These are phyloP conservation scores for Protomyces lactucae-debilis DNA, from an alignment of 1,139 yeast genomes.

Conservation along the genomic window DNA sequence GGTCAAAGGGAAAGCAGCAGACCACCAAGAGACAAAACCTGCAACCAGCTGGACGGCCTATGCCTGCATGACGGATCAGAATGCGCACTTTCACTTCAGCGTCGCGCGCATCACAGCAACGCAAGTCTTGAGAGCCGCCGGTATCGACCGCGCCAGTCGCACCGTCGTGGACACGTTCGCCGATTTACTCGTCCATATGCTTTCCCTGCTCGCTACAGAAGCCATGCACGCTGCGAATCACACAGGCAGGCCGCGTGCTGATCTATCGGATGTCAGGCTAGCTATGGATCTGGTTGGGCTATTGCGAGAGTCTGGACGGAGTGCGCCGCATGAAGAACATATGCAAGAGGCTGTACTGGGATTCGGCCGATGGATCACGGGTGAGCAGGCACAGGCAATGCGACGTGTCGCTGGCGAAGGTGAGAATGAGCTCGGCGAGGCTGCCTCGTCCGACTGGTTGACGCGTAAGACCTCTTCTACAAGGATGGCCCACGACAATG, in stretches of 20 bases:
- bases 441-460: slow-evolving; percentile 25
- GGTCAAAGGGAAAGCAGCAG: background rate
- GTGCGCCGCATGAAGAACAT: slow-evolving; percentile 36
- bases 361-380: slow-evolving; percentile 49
- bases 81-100: slow-evolving; percentile 26
- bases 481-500: background rate
- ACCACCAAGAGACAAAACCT: background rate
- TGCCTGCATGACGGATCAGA: slow-evolving; percentile 12
- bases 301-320: slow-evolving; percentile 42
- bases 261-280: slow-evolving; percentile 51
- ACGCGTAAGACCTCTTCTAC: slow-evolving; percentile 5
- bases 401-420: slow-evolving; percentile 28
- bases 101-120: slow-evolving; percentile 27
- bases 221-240: slow-evolving; percentile 42
- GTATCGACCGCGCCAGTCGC: slow-evolving; percentile 67
- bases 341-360: slow-evolving; percentile 43
- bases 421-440: slow-evolving; percentile 17
- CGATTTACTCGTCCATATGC: slow-evolving; percentile 56
- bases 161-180: slow-evolving; percentile 57
- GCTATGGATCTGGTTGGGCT: slow-evolving; percentile 55
- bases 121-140: slow-evolving; percentile 62
- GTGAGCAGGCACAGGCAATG: slow-evolving; percentile 21
- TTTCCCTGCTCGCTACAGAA: slow-evolving; percentile 45
- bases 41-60: background rate
- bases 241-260: slow-evolving; percentile 44